phyloP scores from a whole-genome alignment of 2,329 filamentous ascomycete species.

The Parastagonospora nodorum region DNA sequence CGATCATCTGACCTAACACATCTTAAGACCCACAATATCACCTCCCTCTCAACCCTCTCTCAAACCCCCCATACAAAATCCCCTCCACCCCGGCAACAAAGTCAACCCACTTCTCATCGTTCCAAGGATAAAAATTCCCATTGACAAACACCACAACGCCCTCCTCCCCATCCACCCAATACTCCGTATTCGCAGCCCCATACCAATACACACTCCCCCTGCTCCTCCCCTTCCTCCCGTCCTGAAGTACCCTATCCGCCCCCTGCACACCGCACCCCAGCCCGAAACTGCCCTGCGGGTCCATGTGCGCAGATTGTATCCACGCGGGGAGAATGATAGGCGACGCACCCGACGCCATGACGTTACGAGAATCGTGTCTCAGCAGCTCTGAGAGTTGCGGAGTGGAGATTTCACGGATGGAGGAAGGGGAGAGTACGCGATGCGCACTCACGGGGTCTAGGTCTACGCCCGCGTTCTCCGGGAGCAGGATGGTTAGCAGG shows the following conservation, averaged over 20 bases:
- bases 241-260: slow-evolving; percentile 37
- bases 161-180: slow-evolving; percentile 28
- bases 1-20: too few species aligned
- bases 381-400: slow-evolving; percentile 26
- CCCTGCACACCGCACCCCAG: slow-evolving; percentile 59
- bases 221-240: slow-evolving; percentile 20
- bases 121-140: slow-evolving; percentile 29
- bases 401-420: slow-evolving; percentile 15
- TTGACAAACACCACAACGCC: slow-evolving; percentile 22
- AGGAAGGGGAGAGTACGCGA: slow-evolving; percentile 13
- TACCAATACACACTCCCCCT: slow-evolving; percentile 33
- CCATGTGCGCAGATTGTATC: slow-evolving; percentile 55
- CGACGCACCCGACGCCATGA: slow-evolving; percentile 3
- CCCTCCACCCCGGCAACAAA: slow-evolving; percentile 29
- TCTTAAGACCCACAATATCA: too few species aligned
- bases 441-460: slow-evolving; percentile 12
- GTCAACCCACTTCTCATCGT: slow-evolving; percentile 23
- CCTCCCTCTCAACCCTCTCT: too few species aligned
- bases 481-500: slow-evolving; percentile 20
- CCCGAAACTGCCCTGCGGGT: slow-evolving; percentile 38
- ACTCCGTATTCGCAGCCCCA: slow-evolving; percentile 30
- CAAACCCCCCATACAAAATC: slow-evolving; percentile 23
- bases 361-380: slow-evolving; percentile 30
- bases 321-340: slow-evolving; percentile 44
- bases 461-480: slow-evolving; percentile 23